Base-by-base conservation (phyloP, 2,329 filamentous ascomycete species). In the Plenodomus tracheiphilus region DNA sequence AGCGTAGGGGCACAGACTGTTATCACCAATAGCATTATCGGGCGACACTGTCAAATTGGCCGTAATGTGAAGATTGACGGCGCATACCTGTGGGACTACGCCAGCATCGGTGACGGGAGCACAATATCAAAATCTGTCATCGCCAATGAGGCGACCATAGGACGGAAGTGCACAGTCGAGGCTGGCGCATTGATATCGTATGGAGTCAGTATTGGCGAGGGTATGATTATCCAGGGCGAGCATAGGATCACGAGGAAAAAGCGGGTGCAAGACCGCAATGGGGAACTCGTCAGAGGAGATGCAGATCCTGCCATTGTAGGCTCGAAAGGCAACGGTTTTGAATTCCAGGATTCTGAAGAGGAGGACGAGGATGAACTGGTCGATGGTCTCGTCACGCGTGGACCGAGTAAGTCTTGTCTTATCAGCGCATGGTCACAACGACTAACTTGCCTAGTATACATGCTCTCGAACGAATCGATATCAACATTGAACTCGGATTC, bases 1-100 rank as follows among this genome's bases (percentile, higher is more conserved):
- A 85, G 80, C 47, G 82, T 99, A 46, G 92, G 88, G 5, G 83
- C 88, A 19, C 83, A 84, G 37, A 88, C 82, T 56, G 80, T 77
- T 0, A 81, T 99, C 25, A 79, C 79, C 8, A 88, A 88, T 71
- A 92, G 88, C 63, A 83, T 94, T 39, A 85, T 99, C 51, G 94
- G 94, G 25, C 83, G 88, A 53, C 82, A 88, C 58, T 97, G 93
- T 74, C 85, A 85, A 56, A 94, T 99, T 59, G 94, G 94, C 6
- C 86, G 84, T 59, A 89, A 94, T 57, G 92, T 94, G 21, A 82
- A 79, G 32, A 84, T 99, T 52, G 81, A 88, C 40, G 82, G 90
- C 59, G 87, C 89, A 18, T 93, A 91, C 62, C 84, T 99, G 55
- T 97, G 93, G 92, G 90, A 97, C 61, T 83, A 91, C 61, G 85